These are phyloP conservation scores for Fusarium buxicola DNA, from an alignment of 2,329 filamentous ascomycete genomes.

Conservation along the genomic window DNA sequence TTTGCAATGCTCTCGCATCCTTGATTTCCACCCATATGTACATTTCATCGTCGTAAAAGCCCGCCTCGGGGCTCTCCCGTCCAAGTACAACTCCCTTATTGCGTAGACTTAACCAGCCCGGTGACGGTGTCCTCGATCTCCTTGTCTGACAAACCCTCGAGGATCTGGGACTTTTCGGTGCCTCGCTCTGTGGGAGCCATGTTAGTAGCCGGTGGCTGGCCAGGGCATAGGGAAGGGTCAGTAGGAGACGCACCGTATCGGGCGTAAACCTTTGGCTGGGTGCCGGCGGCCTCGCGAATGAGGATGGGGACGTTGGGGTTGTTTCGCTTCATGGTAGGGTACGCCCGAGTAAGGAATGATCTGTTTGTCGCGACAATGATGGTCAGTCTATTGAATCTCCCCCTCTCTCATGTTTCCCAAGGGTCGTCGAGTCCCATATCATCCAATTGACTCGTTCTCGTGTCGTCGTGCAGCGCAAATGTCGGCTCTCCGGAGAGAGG, in stretches of 20 bases:
- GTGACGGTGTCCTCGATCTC: conserved; percentile 70
- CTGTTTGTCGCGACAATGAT: conserved; percentile 58
- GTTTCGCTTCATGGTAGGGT: conserved; percentile 99
- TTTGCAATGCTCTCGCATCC: conserved; percentile 42
- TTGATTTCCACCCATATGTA: conserved; percentile 43
- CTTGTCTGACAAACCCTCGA: conserved; percentile 70
- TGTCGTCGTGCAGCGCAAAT: not conserved
- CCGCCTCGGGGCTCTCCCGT: not conserved
- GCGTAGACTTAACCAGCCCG: conserved; percentile 60
- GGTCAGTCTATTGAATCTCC: conserved; percentile 26
- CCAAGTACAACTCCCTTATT: conserved; percentile 25
- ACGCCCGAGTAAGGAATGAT: conserved; percentile 88
- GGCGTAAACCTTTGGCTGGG: conserved; percentile 87
- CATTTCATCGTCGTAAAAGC: conserved; percentile 36
- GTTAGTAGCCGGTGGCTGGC: conserved; percentile 20
- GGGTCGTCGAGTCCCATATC: not conserved
- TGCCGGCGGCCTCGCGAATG: conserved; percentile 90
- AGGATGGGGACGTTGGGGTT: conserved; percentile 95
- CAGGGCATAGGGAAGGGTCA: not conserved
- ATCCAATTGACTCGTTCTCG: conserved; percentile 29
- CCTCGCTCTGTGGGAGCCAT: conserved; percentile 60
- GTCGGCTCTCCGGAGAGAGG: conserved; percentile 1
- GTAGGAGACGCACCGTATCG: conserved; percentile 78
- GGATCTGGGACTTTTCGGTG: conserved; percentile 66
- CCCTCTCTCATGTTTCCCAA: not conserved